Conservation (phyloP, 768 basidiomycete species). For the Cyclocybe cylindracea region DNA sequence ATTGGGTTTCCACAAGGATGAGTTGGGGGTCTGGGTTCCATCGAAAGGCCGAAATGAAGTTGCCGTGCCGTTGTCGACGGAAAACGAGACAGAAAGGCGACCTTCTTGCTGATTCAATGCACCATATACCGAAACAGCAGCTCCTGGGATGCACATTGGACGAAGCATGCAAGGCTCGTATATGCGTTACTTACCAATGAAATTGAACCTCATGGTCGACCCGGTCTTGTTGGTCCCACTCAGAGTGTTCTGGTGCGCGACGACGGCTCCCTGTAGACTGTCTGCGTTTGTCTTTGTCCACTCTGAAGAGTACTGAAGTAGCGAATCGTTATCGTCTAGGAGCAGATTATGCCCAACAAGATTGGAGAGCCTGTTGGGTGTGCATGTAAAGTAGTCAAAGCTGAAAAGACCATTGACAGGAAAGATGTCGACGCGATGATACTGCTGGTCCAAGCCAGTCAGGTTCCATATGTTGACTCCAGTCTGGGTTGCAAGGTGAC, state of each 20-base stretch:
- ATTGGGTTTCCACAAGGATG: constrained; percentile 10
- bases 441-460: not conserved
- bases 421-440: constrained; percentile 7
- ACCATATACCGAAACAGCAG: constrained; percentile 18
- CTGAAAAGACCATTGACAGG: constrained; percentile 5
- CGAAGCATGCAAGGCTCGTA: not conserved
- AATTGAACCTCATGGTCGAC: constrained; percentile 9
- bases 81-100: constrained; percentile 12
- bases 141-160: not conserved
- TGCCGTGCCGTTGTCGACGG: constrained; percentile 9
- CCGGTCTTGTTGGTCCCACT: constrained; percentile 3
- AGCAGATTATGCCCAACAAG: constrained; percentile 3
- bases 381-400: constrained; percentile 7
- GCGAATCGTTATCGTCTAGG: constrained; percentile 10
- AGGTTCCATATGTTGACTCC: constrained; percentile 12
- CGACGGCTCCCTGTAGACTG: not conserved
- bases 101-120: constrained; percentile 15
- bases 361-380: constrained; percentile 4
- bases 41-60: constrained; percentile 6
- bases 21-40: constrained; percentile 9
- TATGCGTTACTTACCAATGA: constrained; percentile 6
- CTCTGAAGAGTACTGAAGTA: constrained; percentile 7
- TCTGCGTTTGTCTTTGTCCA: constrained; percentile 10
- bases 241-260: constrained; percentile 7
- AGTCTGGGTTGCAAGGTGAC: not conserved